phyloP scores from a whole-genome alignment of 139 green algal genomes.

The Chlorella ohadii region DNA sequence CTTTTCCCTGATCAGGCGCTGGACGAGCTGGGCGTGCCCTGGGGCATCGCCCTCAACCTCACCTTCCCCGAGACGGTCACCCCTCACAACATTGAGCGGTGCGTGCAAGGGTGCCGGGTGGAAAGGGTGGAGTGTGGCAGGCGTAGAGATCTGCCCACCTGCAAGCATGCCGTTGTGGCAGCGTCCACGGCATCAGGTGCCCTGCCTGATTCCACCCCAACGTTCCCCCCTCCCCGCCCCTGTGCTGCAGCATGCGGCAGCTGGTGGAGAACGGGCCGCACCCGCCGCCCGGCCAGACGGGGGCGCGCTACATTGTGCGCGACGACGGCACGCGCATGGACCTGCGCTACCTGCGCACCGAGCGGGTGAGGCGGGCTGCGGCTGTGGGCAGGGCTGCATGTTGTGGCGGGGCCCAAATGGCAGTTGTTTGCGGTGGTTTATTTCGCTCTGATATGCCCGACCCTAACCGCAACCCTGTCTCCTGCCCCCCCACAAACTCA shows the following conservation, averaged over 20 bases:
- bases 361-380: neutral
- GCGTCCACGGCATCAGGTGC: too few species aligned
- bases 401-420: too few species aligned
- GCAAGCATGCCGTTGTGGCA: too few species aligned
- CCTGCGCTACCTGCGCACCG: constrained; percentile 80
- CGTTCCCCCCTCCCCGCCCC: neutral
- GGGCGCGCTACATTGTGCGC: constrained; percentile 97
- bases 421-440: too few species aligned
- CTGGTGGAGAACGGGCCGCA: constrained; percentile 97
- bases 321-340: constrained; percentile 95
- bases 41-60: constrained; percentile 97
- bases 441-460: too few species aligned
- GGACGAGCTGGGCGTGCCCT: constrained; percentile 98
- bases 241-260: constrained; percentile 73
- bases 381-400: too few species aligned
- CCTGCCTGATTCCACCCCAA: neutral
- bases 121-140: too few species aligned
- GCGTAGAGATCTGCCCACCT: too few species aligned
- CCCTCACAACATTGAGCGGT: constrained; percentile 82
- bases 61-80: constrained; percentile 97
- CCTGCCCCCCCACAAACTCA: too few species aligned
- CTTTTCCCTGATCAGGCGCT: constrained; percentile 67
- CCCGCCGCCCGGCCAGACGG: constrained; percentile 93
- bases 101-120: neutral
- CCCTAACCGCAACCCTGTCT: too few species aligned